Percentiles rank a stretch among this genome's conserved stretches.
phyloP scores from a whole-genome alignment of 306 rosid species.

The Canavalia ensiformis region DNA sequence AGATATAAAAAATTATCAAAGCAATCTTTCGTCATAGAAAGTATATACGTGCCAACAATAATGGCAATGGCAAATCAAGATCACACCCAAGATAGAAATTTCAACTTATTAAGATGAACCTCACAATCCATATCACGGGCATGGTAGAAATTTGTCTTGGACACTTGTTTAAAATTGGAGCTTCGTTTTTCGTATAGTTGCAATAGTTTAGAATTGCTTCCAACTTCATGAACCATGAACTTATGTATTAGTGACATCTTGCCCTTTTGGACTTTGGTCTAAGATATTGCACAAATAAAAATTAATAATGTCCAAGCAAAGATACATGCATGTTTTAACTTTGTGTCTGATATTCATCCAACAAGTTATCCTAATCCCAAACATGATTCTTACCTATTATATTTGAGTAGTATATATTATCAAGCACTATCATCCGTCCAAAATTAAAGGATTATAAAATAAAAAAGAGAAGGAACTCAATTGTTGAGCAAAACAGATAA shows the following conservation, averaged over 20 bases:
- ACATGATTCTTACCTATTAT: slow-evolving; percentile 20
- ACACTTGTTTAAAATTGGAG: neutral
- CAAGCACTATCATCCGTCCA: too few species aligned
- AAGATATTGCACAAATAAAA: too few species aligned
- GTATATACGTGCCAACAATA: neutral
- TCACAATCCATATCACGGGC: neutral
- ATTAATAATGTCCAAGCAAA: neutral
- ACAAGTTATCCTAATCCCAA: slow-evolving; percentile 32
- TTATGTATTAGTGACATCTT: neutral
- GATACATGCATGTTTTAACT: neutral
- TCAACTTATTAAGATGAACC: neutral
- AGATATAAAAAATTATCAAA: too few species aligned
- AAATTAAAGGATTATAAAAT: neutral
- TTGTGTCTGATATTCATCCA: slow-evolving; percentile 9
- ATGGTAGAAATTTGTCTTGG: neutral
- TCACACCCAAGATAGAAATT: neutral
- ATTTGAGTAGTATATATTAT: neutral
- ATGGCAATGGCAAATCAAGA: neutral
- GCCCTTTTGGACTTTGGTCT: neutral
- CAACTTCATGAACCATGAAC: neutral
- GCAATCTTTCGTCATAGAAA: too few species aligned
- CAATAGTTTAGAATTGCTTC: neutral
- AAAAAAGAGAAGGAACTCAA: neutral
- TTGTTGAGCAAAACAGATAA: neutral
- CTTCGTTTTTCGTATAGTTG: neutral